phyloP scores from a whole-genome alignment of 2,329 filamentous ascomycete species.

The Colletotrichum graminicola region DNA sequence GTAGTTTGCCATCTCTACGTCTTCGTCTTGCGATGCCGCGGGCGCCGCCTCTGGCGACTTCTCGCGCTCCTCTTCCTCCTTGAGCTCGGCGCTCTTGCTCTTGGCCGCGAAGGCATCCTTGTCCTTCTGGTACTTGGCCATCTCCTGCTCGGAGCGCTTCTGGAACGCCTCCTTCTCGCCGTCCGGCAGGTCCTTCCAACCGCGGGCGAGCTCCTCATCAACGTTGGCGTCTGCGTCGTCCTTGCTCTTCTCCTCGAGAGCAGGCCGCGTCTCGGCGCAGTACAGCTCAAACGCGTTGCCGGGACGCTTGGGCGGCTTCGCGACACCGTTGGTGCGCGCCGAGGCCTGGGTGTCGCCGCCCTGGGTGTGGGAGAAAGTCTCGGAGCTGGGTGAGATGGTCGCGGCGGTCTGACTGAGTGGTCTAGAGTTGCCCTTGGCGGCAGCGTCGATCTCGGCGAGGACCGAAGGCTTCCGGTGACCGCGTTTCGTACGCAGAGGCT shows the following conservation, averaged over 20 bases:
- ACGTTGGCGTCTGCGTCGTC: constrained; percentile 54
- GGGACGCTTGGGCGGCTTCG: constrained; percentile 58
- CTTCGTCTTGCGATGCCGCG: constrained; percentile 57
- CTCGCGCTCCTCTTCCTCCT: constrained; percentile 44
- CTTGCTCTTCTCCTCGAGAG: constrained; percentile 59
- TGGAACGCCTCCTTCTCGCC: constrained; percentile 64
- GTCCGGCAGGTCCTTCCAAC: constrained; percentile 67
- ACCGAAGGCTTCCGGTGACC: constrained; percentile 74
- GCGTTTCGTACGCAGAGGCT: constrained; percentile 80
- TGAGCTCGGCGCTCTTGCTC: constrained; percentile 45
- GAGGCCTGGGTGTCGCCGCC: constrained; percentile 51
- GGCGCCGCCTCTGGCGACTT: constrained; percentile 41
- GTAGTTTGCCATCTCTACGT: constrained; percentile 63
- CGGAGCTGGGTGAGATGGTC: constrained; percentile 63
- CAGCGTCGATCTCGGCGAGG: constrained; percentile 57
- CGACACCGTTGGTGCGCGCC: constrained; percentile 55
- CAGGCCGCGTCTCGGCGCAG: constrained; percentile 62
- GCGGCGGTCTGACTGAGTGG: constrained; percentile 62
- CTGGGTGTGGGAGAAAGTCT: constrained; percentile 65
- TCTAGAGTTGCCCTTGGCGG: constrained; percentile 54
- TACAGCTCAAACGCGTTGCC: constrained; percentile 67
- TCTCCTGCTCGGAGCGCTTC: constrained; percentile 55
- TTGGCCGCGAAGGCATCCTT: constrained; percentile 48
- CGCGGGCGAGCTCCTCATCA: constrained; percentile 67
- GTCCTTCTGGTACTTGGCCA: constrained; percentile 58